A percentile compares a stretch with the other conserved stretches of the same genome.
phyloP scores from a whole-genome alignment of 805 yeast genomes.

The Pichia kluyveri region DNA sequence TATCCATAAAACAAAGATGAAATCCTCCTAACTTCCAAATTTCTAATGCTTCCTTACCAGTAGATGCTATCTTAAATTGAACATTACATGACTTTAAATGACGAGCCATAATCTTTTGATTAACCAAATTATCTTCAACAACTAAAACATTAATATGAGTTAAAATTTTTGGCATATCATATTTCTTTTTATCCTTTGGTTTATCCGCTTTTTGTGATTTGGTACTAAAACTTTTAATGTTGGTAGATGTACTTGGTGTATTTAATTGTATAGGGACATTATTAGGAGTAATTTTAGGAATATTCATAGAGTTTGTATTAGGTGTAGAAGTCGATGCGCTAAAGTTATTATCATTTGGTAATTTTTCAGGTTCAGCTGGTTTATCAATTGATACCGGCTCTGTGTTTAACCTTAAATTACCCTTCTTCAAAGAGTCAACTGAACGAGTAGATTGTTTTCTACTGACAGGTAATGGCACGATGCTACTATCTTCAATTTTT shows the following conservation, averaged over 20 bases:
- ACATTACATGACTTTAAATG: constrained; percentile 81
- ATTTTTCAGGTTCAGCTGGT: background rate
- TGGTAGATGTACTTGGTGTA: background rate
- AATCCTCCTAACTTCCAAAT: constrained; percentile 93
- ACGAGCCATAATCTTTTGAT: constrained; percentile 84
- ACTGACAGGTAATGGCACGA: background rate
- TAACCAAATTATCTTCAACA: constrained; percentile 94
- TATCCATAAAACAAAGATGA: constrained; percentile 93
- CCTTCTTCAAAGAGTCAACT: background rate
- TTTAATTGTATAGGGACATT: background rate
- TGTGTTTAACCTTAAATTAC: constrained; percentile 4
- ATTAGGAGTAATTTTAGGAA: background rate
- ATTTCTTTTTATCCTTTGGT: constrained; percentile 2
- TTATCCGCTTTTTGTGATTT: background rate
- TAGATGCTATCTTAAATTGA: constrained; percentile 77
- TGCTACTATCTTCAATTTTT: background rate
- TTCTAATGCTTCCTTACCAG: constrained; percentile 91
- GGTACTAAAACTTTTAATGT: background rate
- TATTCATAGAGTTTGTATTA: background rate
- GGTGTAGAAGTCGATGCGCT: background rate
- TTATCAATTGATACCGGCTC: background rate
- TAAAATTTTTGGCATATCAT: constrained; percentile 53
- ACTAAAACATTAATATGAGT: constrained; percentile 87
- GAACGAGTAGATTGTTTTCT: background rate
- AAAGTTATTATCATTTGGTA: background rate